Conservation (phyloP, 306 rosid species). For the Pyrus pyrifolia region DNA sequence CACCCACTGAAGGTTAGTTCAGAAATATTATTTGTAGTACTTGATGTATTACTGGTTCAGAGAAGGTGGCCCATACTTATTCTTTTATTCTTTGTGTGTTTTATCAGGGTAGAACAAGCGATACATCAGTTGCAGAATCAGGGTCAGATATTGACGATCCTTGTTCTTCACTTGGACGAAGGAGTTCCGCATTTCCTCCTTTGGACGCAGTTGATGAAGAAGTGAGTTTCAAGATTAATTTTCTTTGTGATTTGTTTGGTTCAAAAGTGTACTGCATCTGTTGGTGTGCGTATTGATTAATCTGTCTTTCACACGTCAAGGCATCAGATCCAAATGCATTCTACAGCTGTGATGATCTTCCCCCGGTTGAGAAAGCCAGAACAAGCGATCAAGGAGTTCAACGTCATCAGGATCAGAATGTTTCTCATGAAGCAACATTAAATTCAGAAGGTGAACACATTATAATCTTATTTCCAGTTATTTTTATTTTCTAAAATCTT, state of each 20-base stretch:
- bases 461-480: slow-evolving; percentile 2
- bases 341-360: slow-evolving; percentile 73
- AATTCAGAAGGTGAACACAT: slow-evolving; percentile 54
- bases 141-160: slow-evolving; percentile 71
- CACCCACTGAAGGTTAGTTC: slow-evolving; percentile 55
- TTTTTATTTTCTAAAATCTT: neutral
- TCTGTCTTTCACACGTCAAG: slow-evolving; percentile 34
- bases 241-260: neutral
- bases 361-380: slow-evolving; percentile 24
- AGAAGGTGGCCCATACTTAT: neutral
- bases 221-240: slow-evolving; percentile 36
- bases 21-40: slow-evolving; percentile 1
- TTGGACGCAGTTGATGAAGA: slow-evolving; percentile 78
- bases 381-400: slow-evolving; percentile 25
- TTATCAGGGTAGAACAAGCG: slow-evolving; percentile 55
- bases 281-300: slow-evolving; percentile 3
- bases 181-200: slow-evolving; percentile 37
- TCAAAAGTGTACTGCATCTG: neutral
- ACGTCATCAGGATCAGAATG: slow-evolving; percentile 25
- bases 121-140: slow-evolving; percentile 64
- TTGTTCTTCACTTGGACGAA: slow-evolving; percentile 47
- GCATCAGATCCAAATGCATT: slow-evolving; percentile 52
- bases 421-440: slow-evolving; percentile 21
- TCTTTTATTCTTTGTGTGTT: neutral
- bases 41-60: slow-evolving; percentile 2